Evolutionary conservation across 441 rosid genomes (phyloP).

Genomic region (Melianthus villosus): DNA sequence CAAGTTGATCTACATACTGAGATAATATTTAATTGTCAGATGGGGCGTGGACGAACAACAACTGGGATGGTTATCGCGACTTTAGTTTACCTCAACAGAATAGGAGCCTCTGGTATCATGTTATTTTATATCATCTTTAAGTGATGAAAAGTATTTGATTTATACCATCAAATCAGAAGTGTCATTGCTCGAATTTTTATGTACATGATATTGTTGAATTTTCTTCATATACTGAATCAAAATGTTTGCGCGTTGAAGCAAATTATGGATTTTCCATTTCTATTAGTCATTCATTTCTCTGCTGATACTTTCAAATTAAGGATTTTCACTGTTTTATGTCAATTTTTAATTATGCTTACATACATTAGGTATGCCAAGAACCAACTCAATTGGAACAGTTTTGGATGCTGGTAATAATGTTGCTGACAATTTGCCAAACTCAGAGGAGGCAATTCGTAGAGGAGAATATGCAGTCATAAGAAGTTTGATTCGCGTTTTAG

Average conservation of each 20-base stretch:
- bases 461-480: slow-evolving; percentile 91
- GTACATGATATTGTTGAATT: too few species aligned
- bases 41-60: slow-evolving; percentile 98
- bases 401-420: slow-evolving; percentile 44
- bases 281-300: too few species aligned
- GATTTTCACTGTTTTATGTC: slow-evolving; percentile 6
- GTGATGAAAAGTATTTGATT: too few species aligned
- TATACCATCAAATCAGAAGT: too few species aligned
- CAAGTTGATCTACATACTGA: slow-evolving; percentile 54
- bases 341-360: slow-evolving; percentile 6
- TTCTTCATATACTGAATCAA: too few species aligned
- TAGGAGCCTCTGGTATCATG: slow-evolving; percentile 70
- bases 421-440: slow-evolving; percentile 52
- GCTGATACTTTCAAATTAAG: too few species aligned
- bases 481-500: slow-evolving; percentile 88
- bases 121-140: slow-evolving; percentile 11
- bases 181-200: too few species aligned
- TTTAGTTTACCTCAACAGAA: slow-evolving; percentile 72
- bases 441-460: slow-evolving; percentile 87
- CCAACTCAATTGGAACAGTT: slow-evolving; percentile 75
- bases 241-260: too few species aligned
- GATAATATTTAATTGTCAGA: slow-evolving; percentile 89
- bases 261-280: too few species aligned
- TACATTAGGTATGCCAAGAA: slow-evolving; percentile 61
- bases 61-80: slow-evolving; percentile 99